phyloP scores from a whole-genome alignment of 805 yeast genomes.

The Hanseniaspora nectarophila region DNA sequence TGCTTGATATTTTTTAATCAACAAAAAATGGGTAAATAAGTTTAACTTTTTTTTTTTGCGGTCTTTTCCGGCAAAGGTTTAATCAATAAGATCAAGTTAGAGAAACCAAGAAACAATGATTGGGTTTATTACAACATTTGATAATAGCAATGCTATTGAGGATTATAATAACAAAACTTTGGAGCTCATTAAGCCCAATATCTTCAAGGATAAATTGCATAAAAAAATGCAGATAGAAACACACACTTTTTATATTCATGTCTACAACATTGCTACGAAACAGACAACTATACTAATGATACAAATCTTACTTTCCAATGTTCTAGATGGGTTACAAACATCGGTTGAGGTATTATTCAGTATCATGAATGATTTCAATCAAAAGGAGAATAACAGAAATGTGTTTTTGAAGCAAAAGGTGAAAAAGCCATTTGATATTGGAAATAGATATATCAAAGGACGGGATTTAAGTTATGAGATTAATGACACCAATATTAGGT shows the following conservation, averaged over 20 bases:
- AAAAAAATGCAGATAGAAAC: constrained; percentile 39
- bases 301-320: constrained; percentile 41
- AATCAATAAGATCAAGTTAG: no score
- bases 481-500: constrained; percentile 3
- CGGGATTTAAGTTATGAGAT: constrained; percentile 18
- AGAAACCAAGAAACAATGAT: no score
- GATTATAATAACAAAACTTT: not conserved
- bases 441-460: constrained; percentile 37
- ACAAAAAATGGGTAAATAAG: no score
- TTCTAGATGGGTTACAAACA: constrained; percentile 40
- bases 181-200: not conserved
- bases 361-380: constrained; percentile 24
- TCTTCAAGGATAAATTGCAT: not conserved
- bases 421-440: constrained; percentile 30
- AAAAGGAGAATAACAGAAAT: constrained; percentile 15
- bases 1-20: no score
- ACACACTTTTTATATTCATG: constrained; percentile 43
- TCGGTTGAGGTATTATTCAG: constrained; percentile 45
- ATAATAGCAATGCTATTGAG: not conserved
- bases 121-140: not conserved
- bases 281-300: constrained; percentile 34
- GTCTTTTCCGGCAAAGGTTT: no score
- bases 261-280: constrained; percentile 25
- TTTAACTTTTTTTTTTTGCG: no score
- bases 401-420: not conserved